phyloP scores from a whole-genome alignment of 768 basidiomycete species.

The Amanita rimosa region DNA sequence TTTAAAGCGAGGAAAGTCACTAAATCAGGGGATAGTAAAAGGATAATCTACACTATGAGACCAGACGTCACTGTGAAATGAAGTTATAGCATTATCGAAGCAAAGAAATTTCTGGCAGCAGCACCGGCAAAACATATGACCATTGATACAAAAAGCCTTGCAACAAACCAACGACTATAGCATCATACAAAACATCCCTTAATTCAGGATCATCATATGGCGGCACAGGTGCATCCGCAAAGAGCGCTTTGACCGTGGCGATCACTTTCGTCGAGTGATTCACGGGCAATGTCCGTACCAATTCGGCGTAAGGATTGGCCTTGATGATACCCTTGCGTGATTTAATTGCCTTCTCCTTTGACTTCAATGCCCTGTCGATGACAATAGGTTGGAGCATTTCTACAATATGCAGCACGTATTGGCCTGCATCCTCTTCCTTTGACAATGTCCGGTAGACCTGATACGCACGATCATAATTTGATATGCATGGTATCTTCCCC shows the following conservation, averaged over 20 bases:
- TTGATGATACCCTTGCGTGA: not conserved
- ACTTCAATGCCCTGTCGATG: no score
- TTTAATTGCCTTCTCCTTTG: not conserved
- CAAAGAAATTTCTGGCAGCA: not conserved
- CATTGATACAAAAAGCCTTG: constrained; percentile 13
- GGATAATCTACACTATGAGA: no score
- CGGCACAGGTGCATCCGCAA: constrained; percentile 8
- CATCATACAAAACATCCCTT: constrained; percentile 15
- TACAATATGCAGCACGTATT: not conserved
- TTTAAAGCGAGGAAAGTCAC: no score
- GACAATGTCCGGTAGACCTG: not conserved
- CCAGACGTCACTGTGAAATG: no score
- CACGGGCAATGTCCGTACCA: constrained; percentile 10
- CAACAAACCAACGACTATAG: constrained; percentile 15
- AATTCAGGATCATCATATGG: constrained; percentile 10
- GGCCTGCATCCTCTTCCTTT: not conserved
- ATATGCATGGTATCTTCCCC: not conserved
- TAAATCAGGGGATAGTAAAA: no score
- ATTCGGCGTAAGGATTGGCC: not conserved
- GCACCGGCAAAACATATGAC: constrained; percentile 8
- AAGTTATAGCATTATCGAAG: no score
- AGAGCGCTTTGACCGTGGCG: constrained; percentile 8
- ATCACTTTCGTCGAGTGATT: constrained; percentile 15
- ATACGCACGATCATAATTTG: not conserved
- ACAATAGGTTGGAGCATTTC: not conserved